Conservation (phyloP, 2,329 filamentous ascomycete species). For the Verticillium klebahnii region DNA sequence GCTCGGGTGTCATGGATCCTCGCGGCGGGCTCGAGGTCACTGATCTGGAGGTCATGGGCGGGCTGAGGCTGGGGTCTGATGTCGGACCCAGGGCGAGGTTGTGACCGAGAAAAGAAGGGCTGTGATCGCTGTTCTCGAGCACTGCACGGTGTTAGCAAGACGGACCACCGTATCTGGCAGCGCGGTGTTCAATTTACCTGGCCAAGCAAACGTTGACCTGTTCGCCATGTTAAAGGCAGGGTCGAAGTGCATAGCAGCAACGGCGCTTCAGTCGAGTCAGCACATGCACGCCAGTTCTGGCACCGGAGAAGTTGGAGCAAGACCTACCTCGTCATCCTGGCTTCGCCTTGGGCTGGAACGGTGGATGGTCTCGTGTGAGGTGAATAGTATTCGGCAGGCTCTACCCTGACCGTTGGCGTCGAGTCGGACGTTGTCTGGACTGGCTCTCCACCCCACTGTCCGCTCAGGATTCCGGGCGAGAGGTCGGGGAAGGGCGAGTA, state of each 20-base stretch:
- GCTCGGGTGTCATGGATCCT: slow-evolving; percentile 49
- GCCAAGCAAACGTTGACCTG: slow-evolving; percentile 38
- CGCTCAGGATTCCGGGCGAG: slow-evolving; percentile 20
- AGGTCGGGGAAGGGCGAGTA: slow-evolving; percentile 22
- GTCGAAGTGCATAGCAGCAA: slow-evolving; percentile 45
- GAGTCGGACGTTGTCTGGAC: slow-evolving; percentile 11
- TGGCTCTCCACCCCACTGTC: slow-evolving; percentile 24
- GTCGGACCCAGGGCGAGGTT: slow-evolving; percentile 40
- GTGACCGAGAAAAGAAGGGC: slow-evolving; percentile 31
- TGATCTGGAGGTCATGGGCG: slow-evolving; percentile 45
- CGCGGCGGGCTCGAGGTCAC: slow-evolving; percentile 55
- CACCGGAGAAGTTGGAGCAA: slow-evolving; percentile 13
- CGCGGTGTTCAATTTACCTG: slow-evolving; percentile 27
- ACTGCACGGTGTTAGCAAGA: slow-evolving; percentile 13
- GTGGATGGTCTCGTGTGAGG: slow-evolving; percentile 11
- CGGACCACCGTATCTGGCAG: background rate
- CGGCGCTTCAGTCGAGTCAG: slow-evolving; percentile 28
- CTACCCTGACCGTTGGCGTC: slow-evolving; percentile 25
- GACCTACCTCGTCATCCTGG: slow-evolving; percentile 23
- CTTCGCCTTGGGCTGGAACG: slow-evolving; percentile 13
- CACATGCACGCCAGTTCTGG: slow-evolving; percentile 8
- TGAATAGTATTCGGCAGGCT: slow-evolving; percentile 24
- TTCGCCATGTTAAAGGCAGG: slow-evolving; percentile 46
- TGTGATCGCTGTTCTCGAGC: slow-evolving; percentile 21
- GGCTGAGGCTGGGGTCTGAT: slow-evolving; percentile 48